Evolutionary conservation across 805 yeast genomes (phyloP), one percentile per base, ranked within the genome.

Genomic region (Saturnispora halmiae): DNA sequence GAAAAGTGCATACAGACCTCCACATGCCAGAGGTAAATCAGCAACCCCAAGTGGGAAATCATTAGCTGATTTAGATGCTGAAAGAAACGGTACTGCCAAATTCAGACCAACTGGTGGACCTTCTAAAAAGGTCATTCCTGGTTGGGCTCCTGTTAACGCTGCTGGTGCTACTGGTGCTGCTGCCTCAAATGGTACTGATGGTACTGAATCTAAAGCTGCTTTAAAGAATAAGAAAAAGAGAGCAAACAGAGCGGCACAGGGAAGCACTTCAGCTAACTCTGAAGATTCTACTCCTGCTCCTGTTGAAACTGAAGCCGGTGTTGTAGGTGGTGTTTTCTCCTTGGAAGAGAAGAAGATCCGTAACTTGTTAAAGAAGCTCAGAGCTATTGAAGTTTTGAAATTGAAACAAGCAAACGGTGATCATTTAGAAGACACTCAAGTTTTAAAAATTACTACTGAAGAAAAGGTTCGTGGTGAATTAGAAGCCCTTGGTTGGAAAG

Each of bases 351-450:
- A 88, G 71, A 87, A 88, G 64, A 79, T 86, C 48, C 75, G 98
- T 59, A 78, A 92, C 25, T 70, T 92, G 59, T 72, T 88, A 62
- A 92, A 92, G 67, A 92, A 92, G 64, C 72, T 90, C 48, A 75
- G 97, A 56, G 96, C 98, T n/a, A 92, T 92, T 52, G 95, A 88
- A 61, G 78, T 77, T 40, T 72, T 92, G 54, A 88, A 88, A 63
- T 74, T 75, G 69, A 84, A 90, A 59, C 87, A 84, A 64, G 82
- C 81, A 7, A 69, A 66, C 42, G 94, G 90, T 37, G 96, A 87
- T 48, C 70, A 77, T 46, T 72, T 92, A 51, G 98, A 92, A 64
- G 94, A 81, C 53, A 92, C 97, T 25, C 99, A 92, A 67, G 66
- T 85, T 31, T 70, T 84, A 58, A 92, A 92, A 64, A 90, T 92